Evolutionary conservation across 2,329 filamentous ascomycete genomes (phyloP).

Genomic region (Tolypocladium ophioglossoides): DNA sequence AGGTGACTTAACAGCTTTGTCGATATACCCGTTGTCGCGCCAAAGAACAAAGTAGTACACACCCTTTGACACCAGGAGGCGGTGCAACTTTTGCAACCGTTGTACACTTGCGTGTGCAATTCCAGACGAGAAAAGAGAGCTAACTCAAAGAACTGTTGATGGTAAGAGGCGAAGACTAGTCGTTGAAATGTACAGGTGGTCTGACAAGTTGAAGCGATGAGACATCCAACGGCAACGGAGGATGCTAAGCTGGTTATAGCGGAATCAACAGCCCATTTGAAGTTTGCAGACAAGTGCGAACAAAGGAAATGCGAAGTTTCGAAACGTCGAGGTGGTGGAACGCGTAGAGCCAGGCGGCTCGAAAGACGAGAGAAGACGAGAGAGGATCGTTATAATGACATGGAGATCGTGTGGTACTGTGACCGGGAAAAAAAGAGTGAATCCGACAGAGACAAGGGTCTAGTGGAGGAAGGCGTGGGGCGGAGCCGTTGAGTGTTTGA

Average conservation of each 20-base stretch:
- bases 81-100: constrained; percentile 1
- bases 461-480: constrained; percentile 13
- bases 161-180: constrained; percentile 5
- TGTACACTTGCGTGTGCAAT: constrained; percentile 1
- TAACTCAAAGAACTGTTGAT: constrained; percentile 7
- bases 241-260: constrained; percentile 17
- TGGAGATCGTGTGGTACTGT: constrained; percentile 22
- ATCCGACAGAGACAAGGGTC: constrained; percentile 10
- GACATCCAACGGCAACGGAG: constrained; percentile 11
- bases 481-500: constrained; percentile 13
- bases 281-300: constrained; percentile 20
- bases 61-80: neutral
- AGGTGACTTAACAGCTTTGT: constrained; percentile 7
- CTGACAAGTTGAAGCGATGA: constrained; percentile 11
- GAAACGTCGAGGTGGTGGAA: constrained; percentile 19
- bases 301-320: constrained; percentile 25
- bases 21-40: constrained; percentile 6
- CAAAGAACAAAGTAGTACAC: neutral
- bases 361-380: constrained; percentile 19
- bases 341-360: constrained; percentile 18
- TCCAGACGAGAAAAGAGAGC: constrained; percentile 8
- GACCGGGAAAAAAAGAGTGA: constrained; percentile 13
- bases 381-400: constrained; percentile 33
- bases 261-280: constrained; percentile 33
- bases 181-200: constrained; percentile 23